phyloP scores from a whole-genome alignment of 2,329 filamentous ascomycete species.

The Ascocoryne sarcoides region DNA sequence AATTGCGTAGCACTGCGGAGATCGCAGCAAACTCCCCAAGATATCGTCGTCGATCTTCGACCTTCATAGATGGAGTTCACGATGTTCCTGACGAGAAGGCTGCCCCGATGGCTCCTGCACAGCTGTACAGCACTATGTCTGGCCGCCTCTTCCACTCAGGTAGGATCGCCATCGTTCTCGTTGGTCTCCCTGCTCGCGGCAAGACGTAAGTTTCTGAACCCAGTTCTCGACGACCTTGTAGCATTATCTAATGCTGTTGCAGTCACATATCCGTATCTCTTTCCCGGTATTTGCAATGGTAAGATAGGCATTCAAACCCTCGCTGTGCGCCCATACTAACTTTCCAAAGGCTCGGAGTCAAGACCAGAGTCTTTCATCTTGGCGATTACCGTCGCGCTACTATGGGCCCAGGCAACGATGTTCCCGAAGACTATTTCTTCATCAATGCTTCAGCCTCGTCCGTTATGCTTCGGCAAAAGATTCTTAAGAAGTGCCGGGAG shows the following conservation, averaged over 20 bases:
- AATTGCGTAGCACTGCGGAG: conserved; percentile 56
- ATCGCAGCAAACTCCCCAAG: conserved; percentile 84
- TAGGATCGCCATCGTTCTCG: conserved; percentile 93
- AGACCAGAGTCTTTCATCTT: conserved; percentile 94
- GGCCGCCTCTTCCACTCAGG: conserved; percentile 95
- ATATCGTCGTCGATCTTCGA: conserved; percentile 87
- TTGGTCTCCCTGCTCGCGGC: conserved; percentile 86
- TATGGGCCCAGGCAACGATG: conserved; percentile 70
- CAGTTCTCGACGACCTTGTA: not conserved
- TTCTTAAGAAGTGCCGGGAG: conserved; percentile 92
- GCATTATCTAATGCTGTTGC: conserved; percentile 3
- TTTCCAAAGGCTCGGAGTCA: conserved; percentile 73
- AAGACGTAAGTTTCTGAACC: conserved; percentile 61
- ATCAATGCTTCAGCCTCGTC: conserved; percentile 87
- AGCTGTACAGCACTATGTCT: conserved; percentile 97
- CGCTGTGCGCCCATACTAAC: no score
- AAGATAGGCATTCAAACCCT: no score
- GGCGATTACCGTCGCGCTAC: conserved; percentile 94
- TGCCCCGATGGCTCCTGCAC: conserved; percentile 76
- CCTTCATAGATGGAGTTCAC: conserved; percentile 94
- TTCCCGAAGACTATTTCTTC: conserved; percentile 97
- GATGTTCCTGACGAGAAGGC: conserved; percentile 71
- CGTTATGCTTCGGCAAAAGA: conserved; percentile 92
- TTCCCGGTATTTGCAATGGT: conserved; percentile 88
- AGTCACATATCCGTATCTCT: conserved; percentile 93